These are phyloP conservation scores for Diplodia seriata DNA, from an alignment of 2,329 filamentous ascomycete genomes.

Conservation along the genomic window DNA sequence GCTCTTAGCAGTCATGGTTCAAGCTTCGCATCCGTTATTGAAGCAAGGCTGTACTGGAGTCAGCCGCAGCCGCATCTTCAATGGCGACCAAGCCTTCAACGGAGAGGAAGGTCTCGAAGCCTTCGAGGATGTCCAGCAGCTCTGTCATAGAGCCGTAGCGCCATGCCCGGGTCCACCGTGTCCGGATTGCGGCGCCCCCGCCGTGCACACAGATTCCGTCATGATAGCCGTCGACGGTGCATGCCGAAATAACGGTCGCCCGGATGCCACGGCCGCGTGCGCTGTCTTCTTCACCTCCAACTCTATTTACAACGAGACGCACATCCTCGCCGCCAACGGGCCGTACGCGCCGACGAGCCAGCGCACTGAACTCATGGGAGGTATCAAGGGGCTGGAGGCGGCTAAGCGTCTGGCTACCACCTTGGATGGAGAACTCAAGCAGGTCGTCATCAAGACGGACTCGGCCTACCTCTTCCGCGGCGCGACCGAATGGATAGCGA, in stretches of 20 bases:
- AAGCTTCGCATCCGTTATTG: too few species aligned
- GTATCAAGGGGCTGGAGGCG: slow-evolving; percentile 7
- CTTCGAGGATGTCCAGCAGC: too few species aligned
- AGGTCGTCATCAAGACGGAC: slow-evolving; percentile 12
- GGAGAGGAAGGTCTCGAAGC: too few species aligned
- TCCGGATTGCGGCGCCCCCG: too few species aligned
- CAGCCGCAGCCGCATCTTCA: too few species aligned
- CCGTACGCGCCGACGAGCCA: slow-evolving; percentile 1
- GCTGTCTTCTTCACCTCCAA: neutral
- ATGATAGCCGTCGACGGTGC: neutral
- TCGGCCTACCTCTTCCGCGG: neutral
- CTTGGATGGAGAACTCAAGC: neutral
- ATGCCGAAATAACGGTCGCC: neutral
- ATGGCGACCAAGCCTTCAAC: too few species aligned
- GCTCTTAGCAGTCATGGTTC: too few species aligned
- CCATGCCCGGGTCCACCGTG: too few species aligned
- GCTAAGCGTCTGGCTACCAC: neutral
- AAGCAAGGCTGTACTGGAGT: too few species aligned
- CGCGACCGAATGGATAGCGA: slow-evolving; percentile 9
- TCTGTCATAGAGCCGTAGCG: too few species aligned
- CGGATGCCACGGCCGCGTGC: slow-evolving; percentile 4
- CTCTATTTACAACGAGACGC: neutral
- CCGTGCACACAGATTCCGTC: too few species aligned
- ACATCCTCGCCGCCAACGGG: neutral
- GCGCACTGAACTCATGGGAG: slow-evolving; percentile 8